Conservation (phyloP, 495 filamentous ascomycete genomes). For the Alectoria sarmentosa region DNA sequence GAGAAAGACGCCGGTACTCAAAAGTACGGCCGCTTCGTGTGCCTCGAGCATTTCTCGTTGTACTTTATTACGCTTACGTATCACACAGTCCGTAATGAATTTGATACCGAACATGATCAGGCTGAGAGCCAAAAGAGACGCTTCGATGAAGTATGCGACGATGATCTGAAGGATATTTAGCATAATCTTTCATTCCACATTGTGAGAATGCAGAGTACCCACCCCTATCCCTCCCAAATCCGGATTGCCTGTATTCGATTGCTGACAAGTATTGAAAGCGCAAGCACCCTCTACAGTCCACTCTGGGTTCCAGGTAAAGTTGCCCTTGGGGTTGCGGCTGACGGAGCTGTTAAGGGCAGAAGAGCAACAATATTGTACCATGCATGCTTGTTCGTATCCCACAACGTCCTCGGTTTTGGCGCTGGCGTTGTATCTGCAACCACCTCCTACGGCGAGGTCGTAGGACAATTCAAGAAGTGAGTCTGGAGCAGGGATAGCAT, state of each 20-base stretch:
- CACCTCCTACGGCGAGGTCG: background rate
- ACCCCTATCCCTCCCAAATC: slow-evolving; percentile 9
- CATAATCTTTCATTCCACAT: background rate
- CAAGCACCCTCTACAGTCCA: slow-evolving; percentile 6
- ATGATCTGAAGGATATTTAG: background rate
- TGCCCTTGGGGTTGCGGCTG: background rate
- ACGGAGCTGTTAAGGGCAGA: background rate
- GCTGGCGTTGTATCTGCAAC: background rate
- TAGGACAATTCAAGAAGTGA: background rate
- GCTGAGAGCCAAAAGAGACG: background rate
- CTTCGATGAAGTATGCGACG: slow-evolving; percentile 1
- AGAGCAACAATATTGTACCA: slow-evolving; percentile 7
- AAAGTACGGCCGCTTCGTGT: slow-evolving; percentile 2
- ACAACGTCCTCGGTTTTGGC: background rate
- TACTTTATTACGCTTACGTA: background rate
- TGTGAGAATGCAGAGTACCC: background rate
- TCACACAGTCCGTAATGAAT: background rate
- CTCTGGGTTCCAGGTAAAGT: background rate
- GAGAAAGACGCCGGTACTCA: no score
- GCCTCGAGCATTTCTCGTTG: background rate
- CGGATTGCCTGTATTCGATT: slow-evolving; percentile 9
- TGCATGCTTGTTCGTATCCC: background rate
- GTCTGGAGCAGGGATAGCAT: no score
- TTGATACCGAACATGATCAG: background rate
- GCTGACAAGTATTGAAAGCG: slow-evolving; percentile 8